Evolutionary conservation across 1,139 yeast species (phyloP).

Genomic region (Diutina pseudorugosa): DNA sequence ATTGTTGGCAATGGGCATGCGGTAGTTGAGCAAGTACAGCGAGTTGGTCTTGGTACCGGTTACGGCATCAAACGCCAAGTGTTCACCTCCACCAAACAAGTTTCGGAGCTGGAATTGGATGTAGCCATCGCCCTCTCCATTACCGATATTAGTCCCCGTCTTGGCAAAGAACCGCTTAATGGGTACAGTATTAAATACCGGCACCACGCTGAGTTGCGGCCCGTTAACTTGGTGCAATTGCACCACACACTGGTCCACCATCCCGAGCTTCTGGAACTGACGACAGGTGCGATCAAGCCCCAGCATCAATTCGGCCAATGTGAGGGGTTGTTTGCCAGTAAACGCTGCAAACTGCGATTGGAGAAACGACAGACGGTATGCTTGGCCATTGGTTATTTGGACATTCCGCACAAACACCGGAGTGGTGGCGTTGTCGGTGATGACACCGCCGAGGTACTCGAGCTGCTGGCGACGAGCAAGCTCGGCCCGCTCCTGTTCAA

Average conservation of each 20-base stretch:
- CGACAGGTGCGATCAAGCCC: conserved; percentile 31
- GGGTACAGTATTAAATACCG: conserved; percentile 48
- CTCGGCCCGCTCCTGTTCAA: conserved; percentile 20
- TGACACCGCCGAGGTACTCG: conserved; percentile 19
- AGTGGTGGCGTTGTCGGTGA: conserved; percentile 26
- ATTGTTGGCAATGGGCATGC: conserved; percentile 47
- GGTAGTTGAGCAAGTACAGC: conserved; percentile 52
- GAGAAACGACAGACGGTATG: conserved; percentile 40
- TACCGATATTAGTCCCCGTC: conserved; percentile 91
- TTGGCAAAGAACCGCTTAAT: conserved; percentile 60
- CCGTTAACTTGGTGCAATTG: conserved; percentile 14
- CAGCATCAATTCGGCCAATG: conserved; percentile 24
- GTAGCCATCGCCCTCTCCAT: conserved; percentile 92
- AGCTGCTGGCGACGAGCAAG: conserved; percentile 27
- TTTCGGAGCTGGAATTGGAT: conserved; percentile 66
- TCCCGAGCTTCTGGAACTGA: conserved; percentile 28
- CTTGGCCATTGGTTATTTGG: conserved; percentile 42
- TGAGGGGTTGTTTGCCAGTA: conserved; percentile 18
- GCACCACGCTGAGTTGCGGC: conserved; percentile 29
- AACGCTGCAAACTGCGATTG: conserved; percentile 44
- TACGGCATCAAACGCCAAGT: conserved; percentile 60
- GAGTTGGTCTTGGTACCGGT: conserved; percentile 73
- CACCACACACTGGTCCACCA: conserved; percentile 33
- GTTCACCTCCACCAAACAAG: conserved; percentile 84
- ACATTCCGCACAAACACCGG: conserved; percentile 37